A percentile compares a stretch with the other conserved stretches of the same genome.
phyloP scores from a whole-genome alignment of 2,329 filamentous ascomycete genomes.

The Pseudogymnoascus sp. region DNA sequence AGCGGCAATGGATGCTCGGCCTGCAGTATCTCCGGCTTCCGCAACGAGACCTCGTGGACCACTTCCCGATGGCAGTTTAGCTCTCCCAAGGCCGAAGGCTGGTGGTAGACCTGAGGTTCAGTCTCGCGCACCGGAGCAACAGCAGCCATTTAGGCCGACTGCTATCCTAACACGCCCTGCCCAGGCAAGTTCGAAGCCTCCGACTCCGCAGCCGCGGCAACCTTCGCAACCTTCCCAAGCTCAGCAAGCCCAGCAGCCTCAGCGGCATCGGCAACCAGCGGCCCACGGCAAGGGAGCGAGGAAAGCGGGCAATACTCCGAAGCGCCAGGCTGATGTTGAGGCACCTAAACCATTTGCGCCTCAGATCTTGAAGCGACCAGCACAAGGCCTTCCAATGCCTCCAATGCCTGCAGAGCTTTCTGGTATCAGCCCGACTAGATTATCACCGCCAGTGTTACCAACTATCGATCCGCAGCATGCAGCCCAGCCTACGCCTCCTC shows the following conservation, averaged over 20 bases:
- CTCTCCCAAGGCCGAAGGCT: background rate
- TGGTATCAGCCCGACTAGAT: constrained; percentile 25
- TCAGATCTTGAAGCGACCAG: constrained; percentile 45
- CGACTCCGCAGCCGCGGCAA: background rate
- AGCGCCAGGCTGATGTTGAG: background rate
- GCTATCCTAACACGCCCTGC: constrained; percentile 1
- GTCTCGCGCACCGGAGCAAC: constrained; percentile 2
- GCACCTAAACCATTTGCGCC: constrained; percentile 43
- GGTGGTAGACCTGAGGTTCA: constrained; percentile 12
- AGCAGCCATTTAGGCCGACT: constrained; percentile 6
- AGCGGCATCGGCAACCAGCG: constrained; percentile 7
- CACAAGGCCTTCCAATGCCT: constrained; percentile 30
- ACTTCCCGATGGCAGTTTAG: constrained; percentile 19
- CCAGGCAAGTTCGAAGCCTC: constrained; percentile 1
- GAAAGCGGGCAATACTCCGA: background rate
- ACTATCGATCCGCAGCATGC: background rate
- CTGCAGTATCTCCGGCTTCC: constrained; percentile 22
- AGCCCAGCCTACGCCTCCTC: constrained; percentile 30
- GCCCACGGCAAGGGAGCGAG: background rate
- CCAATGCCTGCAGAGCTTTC: constrained; percentile 2
- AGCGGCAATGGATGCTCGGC: background rate
- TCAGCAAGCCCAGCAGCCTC: background rate
- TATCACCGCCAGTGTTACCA: constrained; percentile 19
- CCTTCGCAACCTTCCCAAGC: background rate
- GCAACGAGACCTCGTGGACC: constrained; percentile 16